These are phyloP conservation scores for Paecilomyces sp. DNA, from an alignment of 2,329 filamentous ascomycete genomes.

Conservation along the genomic window DNA sequence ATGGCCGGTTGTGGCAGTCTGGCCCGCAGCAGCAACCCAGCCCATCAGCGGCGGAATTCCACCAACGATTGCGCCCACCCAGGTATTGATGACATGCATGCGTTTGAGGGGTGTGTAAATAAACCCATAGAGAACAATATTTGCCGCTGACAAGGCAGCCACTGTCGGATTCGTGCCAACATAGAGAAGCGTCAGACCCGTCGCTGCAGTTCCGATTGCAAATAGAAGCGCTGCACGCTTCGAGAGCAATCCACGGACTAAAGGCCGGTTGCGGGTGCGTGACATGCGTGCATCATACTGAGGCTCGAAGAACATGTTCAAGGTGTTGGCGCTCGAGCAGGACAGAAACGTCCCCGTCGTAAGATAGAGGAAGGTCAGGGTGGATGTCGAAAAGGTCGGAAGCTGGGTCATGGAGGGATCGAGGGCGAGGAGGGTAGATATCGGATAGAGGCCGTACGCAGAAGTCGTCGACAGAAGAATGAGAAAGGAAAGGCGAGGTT, in stretches of 20 bases:
- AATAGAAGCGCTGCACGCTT: slow-evolving; percentile 67
- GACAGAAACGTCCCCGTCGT: slow-evolving; percentile 83
- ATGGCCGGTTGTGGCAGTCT: slow-evolving; percentile 64
- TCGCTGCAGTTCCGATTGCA: slow-evolving; percentile 62
- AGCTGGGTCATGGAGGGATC: slow-evolving; percentile 58
- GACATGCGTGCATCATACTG: slow-evolving; percentile 87
- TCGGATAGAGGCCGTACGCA: slow-evolving; percentile 86
- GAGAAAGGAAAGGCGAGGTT: slow-evolving; percentile 85
- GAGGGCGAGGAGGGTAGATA: slow-evolving; percentile 77
- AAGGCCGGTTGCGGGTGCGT: slow-evolving; percentile 81
- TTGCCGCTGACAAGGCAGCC: slow-evolving; percentile 72
- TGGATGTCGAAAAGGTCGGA: slow-evolving; percentile 62
- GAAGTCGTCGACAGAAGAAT: slow-evolving; percentile 87
- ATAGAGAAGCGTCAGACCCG: slow-evolving; percentile 68
- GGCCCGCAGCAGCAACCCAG: slow-evolving; percentile 89
- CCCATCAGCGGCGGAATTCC: slow-evolving; percentile 96
- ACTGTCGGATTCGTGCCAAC: slow-evolving; percentile 92
- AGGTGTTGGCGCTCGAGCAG: slow-evolving; percentile 82
- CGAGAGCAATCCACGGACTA: slow-evolving; percentile 74
- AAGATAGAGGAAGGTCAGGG: slow-evolving; percentile 85
- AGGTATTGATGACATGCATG: slow-evolving; percentile 80
- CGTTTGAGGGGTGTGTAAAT: slow-evolving; percentile 91
- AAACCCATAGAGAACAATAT: slow-evolving; percentile 84
- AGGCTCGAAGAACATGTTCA: slow-evolving; percentile 97
- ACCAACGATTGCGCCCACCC: slow-evolving; percentile 87